Evolutionary conservation across 78 protist genomes (phyloP), one percentile per base, ranked within the genome.

Genomic region (Trichosphaerium sp.): DNA sequence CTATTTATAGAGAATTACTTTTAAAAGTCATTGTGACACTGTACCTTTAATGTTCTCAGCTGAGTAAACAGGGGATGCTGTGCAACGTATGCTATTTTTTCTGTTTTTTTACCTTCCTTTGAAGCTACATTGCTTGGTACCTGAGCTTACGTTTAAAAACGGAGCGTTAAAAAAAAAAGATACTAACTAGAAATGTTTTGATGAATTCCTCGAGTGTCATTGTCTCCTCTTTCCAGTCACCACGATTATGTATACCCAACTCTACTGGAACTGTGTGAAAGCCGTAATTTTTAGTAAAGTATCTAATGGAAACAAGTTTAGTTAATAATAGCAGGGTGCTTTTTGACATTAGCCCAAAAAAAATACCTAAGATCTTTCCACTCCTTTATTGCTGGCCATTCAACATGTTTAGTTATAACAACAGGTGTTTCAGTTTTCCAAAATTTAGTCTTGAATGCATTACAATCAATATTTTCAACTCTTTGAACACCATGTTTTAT

Each of bases 351-450:
- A 12, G 43, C 59, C 7, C 23, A 25, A 18, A 54, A 11, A 26
- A 69, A 69, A 31, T 52, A 69, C 14, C 59, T 69, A 47, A 69
- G 59, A 38, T 69, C 63, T 37, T 52, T 69, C 75, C 75, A 69
- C 47, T 52, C 42, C 11, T 69, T 49, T 14, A 69, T 69, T 35
- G 61, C 41, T 25, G 21, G 26, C 75, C 75, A 69, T 23, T 49
- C n/a, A 7, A 2, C 44, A 7, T 65, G 37, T 48, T 69, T 67
- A 69, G 38, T 69, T 12, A 69, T 69, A 4, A 69, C 25, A 38
- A 54, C 41, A 28, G 75, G 75, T 52, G 10, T 52, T 10, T 7
- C 18, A 47, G 5, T 29, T 25, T 29, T n/a, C 39, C 43, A 52
- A 69, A 60, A 28, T 29, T 69, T 28, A 1, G 0, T 21, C 57